Conservation (phyloP, 2,329 filamentous ascomycete species). For the Aspergillus sp. region DNA sequence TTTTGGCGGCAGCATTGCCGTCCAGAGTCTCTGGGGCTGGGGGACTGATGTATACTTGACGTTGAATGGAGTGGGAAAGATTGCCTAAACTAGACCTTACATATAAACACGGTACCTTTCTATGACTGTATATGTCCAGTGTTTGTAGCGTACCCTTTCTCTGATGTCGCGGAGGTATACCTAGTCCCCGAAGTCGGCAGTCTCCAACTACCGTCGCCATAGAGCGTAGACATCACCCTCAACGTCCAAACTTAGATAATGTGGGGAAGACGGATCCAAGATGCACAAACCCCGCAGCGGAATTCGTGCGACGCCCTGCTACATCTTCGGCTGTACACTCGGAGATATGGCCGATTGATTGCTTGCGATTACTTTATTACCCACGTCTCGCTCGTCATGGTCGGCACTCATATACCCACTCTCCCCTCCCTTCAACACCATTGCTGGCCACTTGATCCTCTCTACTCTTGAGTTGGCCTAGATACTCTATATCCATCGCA, state of each 20-base stretch:
- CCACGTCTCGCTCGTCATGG: background rate
- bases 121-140: background rate
- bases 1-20: conserved; percentile 89
- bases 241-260: background rate
- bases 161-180: background rate
- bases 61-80: conserved; percentile 59
- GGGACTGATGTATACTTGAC: conserved; percentile 69
- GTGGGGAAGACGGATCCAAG: background rate
- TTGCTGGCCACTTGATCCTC: background rate
- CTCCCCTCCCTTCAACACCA: background rate
- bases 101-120: background rate
- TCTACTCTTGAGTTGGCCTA: background rate
- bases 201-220: too few relatives aligned
- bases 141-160: background rate
- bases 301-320: conserved; percentile 7
- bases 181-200: too few relatives aligned
- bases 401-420: background rate
- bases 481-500: background rate
- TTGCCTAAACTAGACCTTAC: conserved; percentile 23
- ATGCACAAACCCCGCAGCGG: conserved; percentile 14
- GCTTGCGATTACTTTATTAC: background rate
- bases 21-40: conserved; percentile 97
- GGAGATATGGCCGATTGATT: conserved; percentile 7
- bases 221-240: too few relatives aligned
- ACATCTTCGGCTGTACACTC: background rate